Base-by-base conservation (phyloP, 2,329 filamentous ascomycete species). In the Lecanicillium sp. region DNA sequence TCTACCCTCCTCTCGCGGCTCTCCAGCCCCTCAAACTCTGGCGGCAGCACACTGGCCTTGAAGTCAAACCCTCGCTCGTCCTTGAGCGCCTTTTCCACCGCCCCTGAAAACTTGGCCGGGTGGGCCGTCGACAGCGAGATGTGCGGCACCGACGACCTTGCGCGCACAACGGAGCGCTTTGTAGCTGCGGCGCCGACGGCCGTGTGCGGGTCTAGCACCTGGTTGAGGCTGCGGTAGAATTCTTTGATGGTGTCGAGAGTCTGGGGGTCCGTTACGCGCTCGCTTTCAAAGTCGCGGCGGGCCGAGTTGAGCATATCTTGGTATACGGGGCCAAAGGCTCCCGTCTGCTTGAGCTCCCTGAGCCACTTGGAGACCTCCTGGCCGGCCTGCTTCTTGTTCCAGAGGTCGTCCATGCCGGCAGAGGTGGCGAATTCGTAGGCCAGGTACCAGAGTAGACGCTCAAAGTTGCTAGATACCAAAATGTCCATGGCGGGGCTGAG, bases 401-500 rank as follows among this genome's bases (percentile, higher is more conserved):
- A 81, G 47, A 72, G 65, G 38, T 78, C 73, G 50, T 82, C 75
- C 70, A 80, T 75, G 36, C 75, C 74, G 4, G 70, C 69, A 11
- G 59, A 66, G 6, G 65, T 55, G 14, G 77, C 78, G 44, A 80
- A 82, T 49, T 84, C 75, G 63, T 86, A 85, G 2, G 87, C 83
- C 19, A 96, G 70, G 70, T 86, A 95, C 90, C 90, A 96, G 9
- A 98, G 72, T 5, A 98, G 71, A 22, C 92, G 79, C 70, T 98
- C 92, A 57, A 98, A 96, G 68, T 98, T 98, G 59, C 84, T 92
- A 17, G 84, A 90, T 11, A 96, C 89, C 4, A 96, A 71, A 48
- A 96, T 96, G 60, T 98, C 92, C 92, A 98, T 96, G 33, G 92
- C 92, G 0, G 92, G 92, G 50, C 83, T 88, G 37, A 94, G 74